Percentiles rank a stretch among this genome's conserved stretches.
Conservation (phyloP, 164 flowering plant species). For the Brasenia schreberi region DNA sequence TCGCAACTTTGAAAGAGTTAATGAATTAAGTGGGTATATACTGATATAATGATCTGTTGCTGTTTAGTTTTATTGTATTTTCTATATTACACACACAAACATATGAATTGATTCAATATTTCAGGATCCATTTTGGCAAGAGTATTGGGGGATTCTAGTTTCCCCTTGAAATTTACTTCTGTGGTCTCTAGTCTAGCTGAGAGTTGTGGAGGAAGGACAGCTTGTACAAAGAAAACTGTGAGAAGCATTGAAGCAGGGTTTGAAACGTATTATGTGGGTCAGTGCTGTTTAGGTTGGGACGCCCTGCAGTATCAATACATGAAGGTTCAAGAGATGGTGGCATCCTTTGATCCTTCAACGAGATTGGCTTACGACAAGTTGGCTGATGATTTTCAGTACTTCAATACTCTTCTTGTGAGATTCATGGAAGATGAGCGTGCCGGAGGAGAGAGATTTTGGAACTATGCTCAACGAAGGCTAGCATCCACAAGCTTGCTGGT, state of each 20-base stretch:
- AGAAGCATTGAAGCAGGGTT: slow-evolving; percentile 38
- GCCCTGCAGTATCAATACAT: slow-evolving; percentile 13
- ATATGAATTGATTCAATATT: neutral
- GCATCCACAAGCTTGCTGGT: slow-evolving; percentile 31
- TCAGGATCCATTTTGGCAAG: slow-evolving; percentile 23
- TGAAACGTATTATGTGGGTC: slow-evolving; percentile 47
- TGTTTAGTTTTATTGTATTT: too few relatives aligned
- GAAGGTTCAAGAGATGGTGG: slow-evolving; percentile 26
- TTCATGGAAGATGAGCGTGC: slow-evolving; percentile 40
- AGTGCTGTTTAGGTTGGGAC: slow-evolving; percentile 53
- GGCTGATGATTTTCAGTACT: slow-evolving; percentile 35
- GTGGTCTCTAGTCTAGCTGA: neutral
- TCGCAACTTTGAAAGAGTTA: slow-evolving; percentile 31
- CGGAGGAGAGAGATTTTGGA: slow-evolving; percentile 27
- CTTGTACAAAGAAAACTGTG: slow-evolving; percentile 20
- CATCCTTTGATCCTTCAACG: slow-evolving; percentile 6
- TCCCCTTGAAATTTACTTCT: slow-evolving; percentile 9
- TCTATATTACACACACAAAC: neutral
- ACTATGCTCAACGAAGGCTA: slow-evolving; percentile 26
- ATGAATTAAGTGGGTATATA: slow-evolving; percentile 26
- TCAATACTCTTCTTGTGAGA: slow-evolving; percentile 38
- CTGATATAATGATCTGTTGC: too few relatives aligned
- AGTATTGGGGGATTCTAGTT: slow-evolving; percentile 12
- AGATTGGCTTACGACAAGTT: slow-evolving; percentile 13
- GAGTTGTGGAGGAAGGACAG: slow-evolving; percentile 9